These are phyloP conservation scores for Eucalyptus rudis DNA, from an alignment of 345 rosid genomes.

Conservation along the genomic window DNA sequence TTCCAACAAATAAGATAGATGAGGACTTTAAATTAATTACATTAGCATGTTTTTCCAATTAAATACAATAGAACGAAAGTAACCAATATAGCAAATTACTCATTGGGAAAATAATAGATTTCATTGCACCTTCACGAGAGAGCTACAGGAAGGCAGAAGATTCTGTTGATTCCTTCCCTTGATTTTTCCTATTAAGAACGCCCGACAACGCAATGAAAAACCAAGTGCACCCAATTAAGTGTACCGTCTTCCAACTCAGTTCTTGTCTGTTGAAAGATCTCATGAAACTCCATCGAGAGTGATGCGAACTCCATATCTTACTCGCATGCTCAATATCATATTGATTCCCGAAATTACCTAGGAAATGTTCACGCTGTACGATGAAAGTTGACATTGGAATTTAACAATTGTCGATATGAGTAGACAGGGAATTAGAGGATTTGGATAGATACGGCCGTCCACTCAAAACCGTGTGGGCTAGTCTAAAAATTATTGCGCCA, in stretches of 20 bases:
- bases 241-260: neutral
- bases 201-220: neutral
- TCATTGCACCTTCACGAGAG: neutral
- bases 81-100: neutral
- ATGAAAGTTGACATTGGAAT: neutral
- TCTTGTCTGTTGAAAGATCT: neutral
- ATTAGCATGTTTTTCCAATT: neutral
- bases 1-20: rapidly evolving
- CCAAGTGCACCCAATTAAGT: neutral
- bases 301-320: neutral
- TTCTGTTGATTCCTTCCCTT: neutral
- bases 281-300: neutral
- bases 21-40: neutral
- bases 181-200: neutral
- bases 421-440: neutral
- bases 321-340: neutral
- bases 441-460: neutral
- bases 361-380: neutral
- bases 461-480: neutral
- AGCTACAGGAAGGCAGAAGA: neutral
- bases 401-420: neutral
- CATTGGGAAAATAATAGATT: neutral
- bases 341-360: neutral
- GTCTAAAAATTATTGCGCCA: neutral
- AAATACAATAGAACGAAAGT: neutral